A percentile compares a stretch with the other conserved stretches of the same genome.
phyloP scores from a whole-genome alignment of 495 filamentous ascomycete genomes.

The Lasiosphaeris hirsuta region DNA sequence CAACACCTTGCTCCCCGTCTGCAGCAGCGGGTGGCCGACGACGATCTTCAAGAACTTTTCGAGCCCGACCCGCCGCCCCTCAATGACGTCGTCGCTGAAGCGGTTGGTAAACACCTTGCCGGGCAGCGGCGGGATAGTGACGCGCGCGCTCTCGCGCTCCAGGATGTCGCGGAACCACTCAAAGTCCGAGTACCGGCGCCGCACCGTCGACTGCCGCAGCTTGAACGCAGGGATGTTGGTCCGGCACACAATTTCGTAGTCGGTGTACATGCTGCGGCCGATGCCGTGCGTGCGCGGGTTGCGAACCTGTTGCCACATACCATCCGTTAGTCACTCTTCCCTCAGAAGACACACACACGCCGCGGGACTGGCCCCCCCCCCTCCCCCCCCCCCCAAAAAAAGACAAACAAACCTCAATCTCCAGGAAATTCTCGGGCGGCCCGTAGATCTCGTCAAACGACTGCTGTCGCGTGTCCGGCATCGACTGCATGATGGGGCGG shows the following conservation, averaged over 20 bases:
- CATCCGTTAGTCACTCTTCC: no score
- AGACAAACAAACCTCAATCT: constrained; percentile 76
- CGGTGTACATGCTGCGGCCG: constrained; percentile 94
- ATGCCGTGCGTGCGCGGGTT: constrained; percentile 94
- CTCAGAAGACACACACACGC: no score
- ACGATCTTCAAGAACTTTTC: constrained; percentile 98
- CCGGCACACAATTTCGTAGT: constrained; percentile 93
- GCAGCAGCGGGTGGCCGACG: constrained; percentile 90
- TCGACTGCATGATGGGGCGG: constrained; percentile 67
- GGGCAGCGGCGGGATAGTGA: constrained; percentile 92
- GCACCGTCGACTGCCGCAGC: constrained; percentile 74
- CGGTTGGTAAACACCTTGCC: constrained; percentile 98
- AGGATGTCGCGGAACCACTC: constrained; percentile 98
- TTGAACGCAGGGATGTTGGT: constrained; percentile 99
- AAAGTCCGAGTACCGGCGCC: constrained; percentile 93
- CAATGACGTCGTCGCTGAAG: constrained; percentile 97
- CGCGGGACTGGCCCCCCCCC: no score
- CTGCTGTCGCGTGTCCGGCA: constrained; percentile 83
- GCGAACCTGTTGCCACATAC: constrained; percentile 74
- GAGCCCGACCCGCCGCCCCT: constrained; percentile 85
- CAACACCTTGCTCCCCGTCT: constrained; percentile 96
- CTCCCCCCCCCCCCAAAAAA: no score
- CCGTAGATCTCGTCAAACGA: constrained; percentile 99
- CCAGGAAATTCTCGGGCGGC: constrained; percentile 96
- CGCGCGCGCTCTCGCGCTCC: constrained; percentile 88